Evolutionary conservation across 192 early-diverging fungal genomes (phyloP), one percentile per base, ranked within the genome.

Genomic region (Bifiguratus adelaidae): DNA sequence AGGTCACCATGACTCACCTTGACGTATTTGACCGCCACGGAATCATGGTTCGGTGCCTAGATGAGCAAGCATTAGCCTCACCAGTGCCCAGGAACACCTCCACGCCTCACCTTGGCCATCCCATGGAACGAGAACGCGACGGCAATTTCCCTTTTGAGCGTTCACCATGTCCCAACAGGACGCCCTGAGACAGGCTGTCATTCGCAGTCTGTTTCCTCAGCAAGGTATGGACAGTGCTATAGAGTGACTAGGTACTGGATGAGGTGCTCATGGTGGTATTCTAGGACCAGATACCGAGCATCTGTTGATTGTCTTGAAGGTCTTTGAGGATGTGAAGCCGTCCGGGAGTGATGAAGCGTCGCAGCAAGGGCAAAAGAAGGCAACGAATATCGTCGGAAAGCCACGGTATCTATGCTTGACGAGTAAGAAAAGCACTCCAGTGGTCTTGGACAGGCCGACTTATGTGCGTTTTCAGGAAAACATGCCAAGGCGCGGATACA

Each of bases 381-480:
- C 50, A 8, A 36, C 50, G 41, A 61, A 63, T 19, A 59, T 69
- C 44, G 62, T 70, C 32, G 62, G 55, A 40, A 78, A 71, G 27
- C 62, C 64, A 29, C 58, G 76, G 34, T 78, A 74, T 48, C 55
- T 78, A 12, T 65, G 72, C 30, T 44, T 74, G 40, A 70, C 76
- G 21, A 62, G 76, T 74, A 62, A 37, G 44, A 33, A 30, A 7
- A 5, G 4, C 32, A n/a, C 9, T 6, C 36, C 4, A 29, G 30
- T 47, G 18, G 24, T 19, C n/a, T 9, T 21, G 30, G 35, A 21
- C 26, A 41, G 2, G 11, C 13, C n/a, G 20, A 18, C 3, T 16
- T 16, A n/a, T 7, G 2, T 8, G 24, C 44, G 22, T 30, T 52
- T 30, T 0, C 11, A 15, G 23, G 3, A n/a, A 9, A 33, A 12